These are phyloP conservation scores for Populus hybrid DNA, from an alignment of 441 rosid species.

Conservation along the genomic window DNA sequence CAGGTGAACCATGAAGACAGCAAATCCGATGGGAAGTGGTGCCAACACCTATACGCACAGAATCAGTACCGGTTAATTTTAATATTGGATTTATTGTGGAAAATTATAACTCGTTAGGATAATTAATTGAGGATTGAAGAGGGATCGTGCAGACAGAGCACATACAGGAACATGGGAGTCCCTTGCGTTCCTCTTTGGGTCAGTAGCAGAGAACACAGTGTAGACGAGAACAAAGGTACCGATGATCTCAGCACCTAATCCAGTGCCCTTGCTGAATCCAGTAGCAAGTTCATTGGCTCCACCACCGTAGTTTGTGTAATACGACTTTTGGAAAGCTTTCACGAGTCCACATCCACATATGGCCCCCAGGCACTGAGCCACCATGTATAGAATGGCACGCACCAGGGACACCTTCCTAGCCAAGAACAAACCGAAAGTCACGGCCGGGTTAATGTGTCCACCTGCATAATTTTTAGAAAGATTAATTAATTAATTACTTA, in stretches of 20 bases:
- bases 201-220: constrained; percentile 79
- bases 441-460: constrained; percentile 73
- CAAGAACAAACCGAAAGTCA: constrained; percentile 64
- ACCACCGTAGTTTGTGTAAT: constrained; percentile 51
- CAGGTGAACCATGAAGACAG: constrained; percentile 80
- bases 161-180: constrained; percentile 76
- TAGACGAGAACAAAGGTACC: constrained; percentile 63
- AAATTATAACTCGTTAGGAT: too few relatives aligned
- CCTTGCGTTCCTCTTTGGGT: constrained; percentile 77
- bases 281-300: constrained; percentile 50
- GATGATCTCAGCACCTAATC: constrained; percentile 67
- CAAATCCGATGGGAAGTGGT: constrained; percentile 69
- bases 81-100: too few relatives aligned
- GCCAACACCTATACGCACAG: constrained; percentile 48
- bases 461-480: constrained; percentile 28
- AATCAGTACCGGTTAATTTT: background rate
- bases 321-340: constrained; percentile 58
- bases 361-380: constrained; percentile 70
- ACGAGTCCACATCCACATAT: constrained; percentile 71
- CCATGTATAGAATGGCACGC: constrained; percentile 63
- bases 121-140: background rate
- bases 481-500: background rate
- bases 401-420: constrained; percentile 68
- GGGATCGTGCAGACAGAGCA: background rate
- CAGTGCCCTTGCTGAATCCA: constrained; percentile 66